Conservation (phyloP, 345 rosid species). For the Gynandropsis gynandra region DNA sequence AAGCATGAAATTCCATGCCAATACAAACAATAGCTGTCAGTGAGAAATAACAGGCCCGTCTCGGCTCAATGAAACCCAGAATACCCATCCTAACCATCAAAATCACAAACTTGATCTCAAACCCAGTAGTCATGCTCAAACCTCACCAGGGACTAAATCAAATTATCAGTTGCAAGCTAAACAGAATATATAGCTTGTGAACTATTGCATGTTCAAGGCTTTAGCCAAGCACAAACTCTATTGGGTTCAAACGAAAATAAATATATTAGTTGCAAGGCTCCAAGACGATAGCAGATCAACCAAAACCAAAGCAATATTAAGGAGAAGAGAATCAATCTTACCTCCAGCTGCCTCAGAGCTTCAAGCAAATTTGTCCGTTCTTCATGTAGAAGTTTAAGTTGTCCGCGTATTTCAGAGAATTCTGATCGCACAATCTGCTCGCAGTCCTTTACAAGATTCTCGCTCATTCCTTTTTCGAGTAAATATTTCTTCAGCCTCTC, state of each 20-base stretch:
- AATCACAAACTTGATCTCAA: not conserved
- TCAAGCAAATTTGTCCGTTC: constrained; percentile 69
- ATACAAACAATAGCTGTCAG: no score
- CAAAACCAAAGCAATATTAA: not conserved
- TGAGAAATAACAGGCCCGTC: no score
- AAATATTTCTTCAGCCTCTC: constrained; percentile 63
- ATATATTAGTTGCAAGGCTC: not conserved
- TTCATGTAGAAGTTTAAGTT: constrained; percentile 62
- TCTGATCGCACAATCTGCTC: constrained; percentile 87
- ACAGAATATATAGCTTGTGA: constrained; percentile 3
- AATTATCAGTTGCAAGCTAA: not conserved
- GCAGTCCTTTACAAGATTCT: constrained; percentile 73
- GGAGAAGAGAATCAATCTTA: constrained; percentile 24
- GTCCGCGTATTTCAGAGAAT: constrained; percentile 66
- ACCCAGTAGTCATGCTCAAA: not conserved
- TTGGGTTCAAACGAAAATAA: not conserved
- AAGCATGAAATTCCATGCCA: constrained; percentile 8
- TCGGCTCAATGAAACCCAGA: no score
- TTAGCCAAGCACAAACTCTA: not conserved
- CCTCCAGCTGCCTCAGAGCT: constrained; percentile 88
- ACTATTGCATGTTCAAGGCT: constrained; percentile 2
- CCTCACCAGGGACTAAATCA: not conserved
- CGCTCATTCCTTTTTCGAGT: constrained; percentile 54
- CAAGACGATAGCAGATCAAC: not conserved
- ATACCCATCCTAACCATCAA: no score